Percentiles rank a stretch among this genome's conserved stretches.
Evolutionary conservation across 768 basidiomycete species (phyloP).

Genomic region (Auriscalpium vulgare): DNA sequence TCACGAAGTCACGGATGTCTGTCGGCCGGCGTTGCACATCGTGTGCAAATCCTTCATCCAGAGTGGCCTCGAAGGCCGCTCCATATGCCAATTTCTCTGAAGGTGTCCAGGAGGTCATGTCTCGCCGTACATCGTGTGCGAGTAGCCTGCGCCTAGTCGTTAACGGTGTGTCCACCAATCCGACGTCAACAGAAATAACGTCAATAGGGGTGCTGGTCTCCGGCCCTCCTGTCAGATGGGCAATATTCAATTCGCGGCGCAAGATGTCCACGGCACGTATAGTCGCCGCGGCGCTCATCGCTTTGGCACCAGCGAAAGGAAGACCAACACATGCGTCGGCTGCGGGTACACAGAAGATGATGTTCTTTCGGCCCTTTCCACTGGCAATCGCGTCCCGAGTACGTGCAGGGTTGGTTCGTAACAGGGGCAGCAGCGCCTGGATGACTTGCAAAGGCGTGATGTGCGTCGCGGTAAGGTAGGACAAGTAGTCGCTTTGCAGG

Average conservation of each 20-base stretch:
- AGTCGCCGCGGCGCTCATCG: constrained; percentile 72
- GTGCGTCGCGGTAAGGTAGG: constrained; percentile 68
- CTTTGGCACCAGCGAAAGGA: constrained; percentile 54
- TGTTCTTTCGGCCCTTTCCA: constrained; percentile 30
- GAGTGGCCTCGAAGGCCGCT: constrained; percentile 49
- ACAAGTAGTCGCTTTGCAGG: constrained; percentile 52
- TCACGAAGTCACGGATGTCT: constrained; percentile 49
- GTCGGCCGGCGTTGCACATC: constrained; percentile 45
- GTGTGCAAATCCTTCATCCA: constrained; percentile 32
- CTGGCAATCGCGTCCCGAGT: constrained; percentile 45
- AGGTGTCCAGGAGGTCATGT: constrained; percentile 65
- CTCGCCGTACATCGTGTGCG: constrained; percentile 26
- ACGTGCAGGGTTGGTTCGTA: constrained; percentile 58
- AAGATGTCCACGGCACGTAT: constrained; percentile 66
- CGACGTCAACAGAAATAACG: constrained; percentile 70
- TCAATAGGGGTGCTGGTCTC: constrained; percentile 60
- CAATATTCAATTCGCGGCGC: constrained; percentile 59
- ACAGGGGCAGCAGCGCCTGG: constrained; percentile 67
- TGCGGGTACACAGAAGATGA: constrained; percentile 71
- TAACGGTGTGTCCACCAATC: constrained; percentile 33
- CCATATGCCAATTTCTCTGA: constrained; percentile 71
- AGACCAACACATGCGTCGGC: constrained; percentile 66
- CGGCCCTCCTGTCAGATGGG: constrained; percentile 44
- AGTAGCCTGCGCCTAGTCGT: constrained; percentile 23
- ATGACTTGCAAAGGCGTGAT: constrained; percentile 70